Conservation (phyloP, 176 grass and related monocot species). For the Lolium rigidum region DNA sequence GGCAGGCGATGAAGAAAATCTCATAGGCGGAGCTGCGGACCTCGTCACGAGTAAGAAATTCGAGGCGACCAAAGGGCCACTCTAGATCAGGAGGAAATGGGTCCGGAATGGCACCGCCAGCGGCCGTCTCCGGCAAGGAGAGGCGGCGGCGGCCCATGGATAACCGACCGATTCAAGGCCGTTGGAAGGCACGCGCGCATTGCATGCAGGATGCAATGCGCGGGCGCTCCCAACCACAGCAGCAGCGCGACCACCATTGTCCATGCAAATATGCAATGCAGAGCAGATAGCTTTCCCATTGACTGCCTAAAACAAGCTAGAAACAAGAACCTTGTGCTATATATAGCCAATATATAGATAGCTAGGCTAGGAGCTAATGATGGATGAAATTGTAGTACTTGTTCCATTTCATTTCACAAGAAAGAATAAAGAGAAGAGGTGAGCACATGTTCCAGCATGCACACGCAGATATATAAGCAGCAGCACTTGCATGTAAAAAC, state of each 20-base stretch:
- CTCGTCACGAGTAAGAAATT: conserved; percentile 51
- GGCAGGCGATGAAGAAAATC: conserved; percentile 61
- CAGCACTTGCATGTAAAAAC: background rate
- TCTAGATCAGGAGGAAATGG: conserved; percentile 45
- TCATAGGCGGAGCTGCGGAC: conserved; percentile 61
- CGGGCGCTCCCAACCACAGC: background rate
- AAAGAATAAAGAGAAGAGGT: background rate
- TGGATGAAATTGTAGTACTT: background rate
- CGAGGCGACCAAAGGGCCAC: conserved; percentile 69
- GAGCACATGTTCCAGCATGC: background rate
- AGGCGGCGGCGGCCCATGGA: conserved; percentile 30
- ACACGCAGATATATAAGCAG: background rate
- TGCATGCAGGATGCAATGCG: background rate
- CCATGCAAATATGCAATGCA: conserved; percentile 8
- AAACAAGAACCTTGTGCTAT: background rate
- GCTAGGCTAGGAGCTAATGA: background rate
- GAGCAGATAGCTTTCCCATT: background rate
- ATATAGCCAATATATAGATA: background rate
- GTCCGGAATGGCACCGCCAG: conserved; percentile 9
- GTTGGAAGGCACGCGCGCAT: background rate
- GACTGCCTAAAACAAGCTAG: conserved; percentile 22
- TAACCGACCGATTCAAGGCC: background rate
- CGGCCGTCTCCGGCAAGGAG: background rate
- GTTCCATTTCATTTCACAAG: background rate
- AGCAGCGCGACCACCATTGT: background rate